Evolutionary conservation across 805 yeast species (phyloP).

Genomic region (Wickerhamomyces canadensis): DNA sequence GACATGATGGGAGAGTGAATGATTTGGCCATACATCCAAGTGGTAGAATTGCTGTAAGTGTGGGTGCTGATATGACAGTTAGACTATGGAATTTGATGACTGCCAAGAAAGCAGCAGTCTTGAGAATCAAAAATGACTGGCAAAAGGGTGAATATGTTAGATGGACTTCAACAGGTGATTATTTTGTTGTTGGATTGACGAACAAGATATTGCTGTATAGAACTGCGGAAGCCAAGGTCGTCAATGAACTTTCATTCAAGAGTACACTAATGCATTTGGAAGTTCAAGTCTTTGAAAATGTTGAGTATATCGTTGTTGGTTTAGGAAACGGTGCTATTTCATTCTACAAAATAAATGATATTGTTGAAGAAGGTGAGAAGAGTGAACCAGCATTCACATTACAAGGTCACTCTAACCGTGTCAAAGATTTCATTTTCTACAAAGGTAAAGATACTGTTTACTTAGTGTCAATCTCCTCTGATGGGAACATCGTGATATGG

Average conservation of each 20-base stretch:
- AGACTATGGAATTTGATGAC: constrained; percentile 97
- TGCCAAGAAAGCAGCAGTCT: constrained; percentile 81
- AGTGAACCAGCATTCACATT: constrained; percentile 49
- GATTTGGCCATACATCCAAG: constrained; percentile 88
- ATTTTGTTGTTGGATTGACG: constrained; percentile 70
- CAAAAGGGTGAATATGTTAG: constrained; percentile 60
- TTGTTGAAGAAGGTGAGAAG: constrained; percentile 23
- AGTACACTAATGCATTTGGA: constrained; percentile 67
- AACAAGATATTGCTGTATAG: constrained; percentile 60
- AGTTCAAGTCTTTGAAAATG: constrained; percentile 37
- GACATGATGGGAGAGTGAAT: constrained; percentile 78
- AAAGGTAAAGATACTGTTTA: constrained; percentile 35
- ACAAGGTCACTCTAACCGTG: constrained; percentile 79
- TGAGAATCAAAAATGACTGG: constrained; percentile 67
- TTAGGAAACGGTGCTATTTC: constrained; percentile 65
- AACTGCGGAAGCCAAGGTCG: constrained; percentile 55
- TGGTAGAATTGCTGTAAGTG: constrained; percentile 86
- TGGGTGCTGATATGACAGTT: constrained; percentile 77
- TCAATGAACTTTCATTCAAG: constrained; percentile 45
- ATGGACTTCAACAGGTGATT: constrained; percentile 66
- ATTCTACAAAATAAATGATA: constrained; percentile 41
- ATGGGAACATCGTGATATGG: constrained; percentile 93
- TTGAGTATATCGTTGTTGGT: constrained; percentile 61
- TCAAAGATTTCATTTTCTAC: constrained; percentile 67
- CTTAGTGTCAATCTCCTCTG: constrained; percentile 82